Evolutionary conservation across 768 basidiomycete species (phyloP).

Genomic region (Calvatia gigantea): DNA sequence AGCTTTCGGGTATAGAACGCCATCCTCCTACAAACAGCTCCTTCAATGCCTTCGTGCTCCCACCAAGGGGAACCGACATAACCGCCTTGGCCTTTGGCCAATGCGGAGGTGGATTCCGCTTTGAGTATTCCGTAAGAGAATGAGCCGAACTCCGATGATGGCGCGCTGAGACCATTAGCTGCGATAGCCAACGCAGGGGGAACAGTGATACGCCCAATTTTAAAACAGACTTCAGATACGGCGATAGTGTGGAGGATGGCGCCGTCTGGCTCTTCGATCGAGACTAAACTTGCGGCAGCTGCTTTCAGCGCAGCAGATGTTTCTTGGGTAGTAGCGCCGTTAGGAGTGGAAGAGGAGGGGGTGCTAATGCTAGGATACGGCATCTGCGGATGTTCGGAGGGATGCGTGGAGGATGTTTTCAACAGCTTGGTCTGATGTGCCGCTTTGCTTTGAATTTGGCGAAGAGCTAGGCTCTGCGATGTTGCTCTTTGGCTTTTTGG

Average conservation of each 20-base stretch:
- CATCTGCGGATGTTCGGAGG: constrained; percentile 34
- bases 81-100: constrained; percentile 39
- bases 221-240: constrained; percentile 66
- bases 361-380: constrained; percentile 23
- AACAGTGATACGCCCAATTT: constrained; percentile 66
- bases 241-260: constrained; percentile 58
- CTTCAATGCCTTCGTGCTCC: constrained; percentile 36
- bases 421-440: constrained; percentile 3
- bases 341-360: constrained; percentile 15
- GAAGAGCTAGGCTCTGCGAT: constrained; percentile 13
- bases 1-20: constrained; percentile 51
- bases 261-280: constrained; percentile 45
- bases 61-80: constrained; percentile 29
- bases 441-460: constrained; percentile 8
- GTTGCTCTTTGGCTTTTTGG: constrained; percentile 23
- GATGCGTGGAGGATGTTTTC: constrained; percentile 21
- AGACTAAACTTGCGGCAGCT: constrained; percentile 7
- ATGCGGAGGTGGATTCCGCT: constrained; percentile 43
- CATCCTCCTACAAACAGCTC: constrained; percentile 57
- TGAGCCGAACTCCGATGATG: constrained; percentile 18
- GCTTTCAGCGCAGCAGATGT: constrained; percentile 26
- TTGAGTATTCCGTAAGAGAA: constrained; percentile 28
- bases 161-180: constrained; percentile 49
- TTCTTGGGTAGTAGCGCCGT: neutral
- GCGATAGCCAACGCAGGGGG: constrained; percentile 65